Evolutionary conservation across 2,329 filamentous ascomycete species (phyloP).

Genomic region (Atkinsonella texensis): DNA sequence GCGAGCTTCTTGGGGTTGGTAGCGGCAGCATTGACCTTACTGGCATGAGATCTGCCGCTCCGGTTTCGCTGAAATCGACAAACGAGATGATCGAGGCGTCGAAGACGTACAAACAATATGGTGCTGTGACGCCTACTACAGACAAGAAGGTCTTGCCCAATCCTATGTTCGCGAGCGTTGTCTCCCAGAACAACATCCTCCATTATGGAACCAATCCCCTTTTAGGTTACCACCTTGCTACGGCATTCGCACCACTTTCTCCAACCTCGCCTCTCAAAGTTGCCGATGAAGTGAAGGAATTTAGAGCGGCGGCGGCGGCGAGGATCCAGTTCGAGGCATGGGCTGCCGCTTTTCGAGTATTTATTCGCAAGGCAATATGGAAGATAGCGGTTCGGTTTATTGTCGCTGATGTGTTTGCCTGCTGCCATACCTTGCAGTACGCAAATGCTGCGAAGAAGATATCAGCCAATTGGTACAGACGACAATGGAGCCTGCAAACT

Average conservation of each 20-base stretch:
- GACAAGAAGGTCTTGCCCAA: constrained; percentile 22
- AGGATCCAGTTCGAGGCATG: constrained; percentile 35
- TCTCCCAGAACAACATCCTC: constrained; percentile 25
- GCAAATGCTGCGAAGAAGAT: constrained; percentile 15
- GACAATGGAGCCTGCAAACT: constrained; percentile 24
- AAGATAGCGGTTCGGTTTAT: constrained; percentile 29
- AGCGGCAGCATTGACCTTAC: constrained; percentile 14
- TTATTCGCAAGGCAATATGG: constrained; percentile 22
- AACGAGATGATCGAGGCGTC: constrained; percentile 13
- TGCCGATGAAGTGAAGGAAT: constrained; percentile 6
- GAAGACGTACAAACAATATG: constrained; percentile 24
- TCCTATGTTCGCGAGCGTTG: constrained; percentile 29
- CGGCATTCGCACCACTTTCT: constrained; percentile 27
- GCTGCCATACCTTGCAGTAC: constrained; percentile 40
- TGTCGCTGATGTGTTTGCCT: constrained; percentile 35
- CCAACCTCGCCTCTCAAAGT: constrained; percentile 27
- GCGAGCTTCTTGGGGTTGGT: constrained; percentile 8
- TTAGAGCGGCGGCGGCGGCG: constrained; percentile 22
- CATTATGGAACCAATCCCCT: constrained; percentile 40
- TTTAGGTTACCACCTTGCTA: constrained; percentile 44
- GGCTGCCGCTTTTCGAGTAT: constrained; percentile 18
- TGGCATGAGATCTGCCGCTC: constrained; percentile 26
- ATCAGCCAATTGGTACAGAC: constrained; percentile 30
- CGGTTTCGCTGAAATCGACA: constrained; percentile 18
- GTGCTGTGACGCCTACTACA: constrained; percentile 15